Conservation (phyloP, 2,329 filamentous ascomycete species). For the Escovopsis weberi region DNA sequence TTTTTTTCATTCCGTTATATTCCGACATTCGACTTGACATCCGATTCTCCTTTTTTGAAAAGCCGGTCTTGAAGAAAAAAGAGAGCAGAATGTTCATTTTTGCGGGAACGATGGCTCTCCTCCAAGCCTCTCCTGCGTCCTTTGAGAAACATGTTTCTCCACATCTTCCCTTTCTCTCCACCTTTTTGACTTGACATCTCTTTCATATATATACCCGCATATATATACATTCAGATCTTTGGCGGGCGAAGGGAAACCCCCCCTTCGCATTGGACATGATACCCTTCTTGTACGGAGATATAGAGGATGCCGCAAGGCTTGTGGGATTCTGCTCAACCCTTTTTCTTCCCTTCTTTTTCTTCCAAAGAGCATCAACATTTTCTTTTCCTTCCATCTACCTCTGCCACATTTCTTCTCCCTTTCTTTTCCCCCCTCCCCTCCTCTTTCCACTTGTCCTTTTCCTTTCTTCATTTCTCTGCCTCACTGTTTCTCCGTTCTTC, state of each 20-base stretch:
- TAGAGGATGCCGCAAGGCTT: constrained; percentile 29
- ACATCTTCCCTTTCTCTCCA: constrained; percentile 1
- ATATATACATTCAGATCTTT: constrained; percentile 1
- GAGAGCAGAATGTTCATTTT: constrained; percentile 2
- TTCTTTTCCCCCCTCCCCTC: too few species aligned
- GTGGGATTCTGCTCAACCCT: constrained; percentile 2
- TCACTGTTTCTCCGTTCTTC: too few species aligned
- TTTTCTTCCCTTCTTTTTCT: neutral
- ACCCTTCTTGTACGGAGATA: constrained; percentile 19
- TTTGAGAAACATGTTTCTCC: neutral
- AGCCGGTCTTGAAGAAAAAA: constrained; percentile 24
- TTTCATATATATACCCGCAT: constrained; percentile 10
- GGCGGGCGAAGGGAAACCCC: neutral
- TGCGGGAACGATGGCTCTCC: constrained; percentile 8
- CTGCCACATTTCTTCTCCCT: too few species aligned
- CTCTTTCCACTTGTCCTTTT: too few species aligned
- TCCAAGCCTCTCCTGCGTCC: constrained; percentile 1
- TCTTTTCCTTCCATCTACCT: too few species aligned
- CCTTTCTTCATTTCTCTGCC: too few species aligned
- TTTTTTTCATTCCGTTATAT: too few species aligned
- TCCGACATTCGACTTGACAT: too few species aligned
- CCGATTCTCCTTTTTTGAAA: constrained; percentile 8
- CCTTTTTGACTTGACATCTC: constrained; percentile 4
- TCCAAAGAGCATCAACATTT: constrained; percentile 12
- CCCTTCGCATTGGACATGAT: constrained; percentile 15